A percentile compares a stretch with the other conserved stretches of the same genome.
Conservation (phyloP, 805 yeast genomes). For the Wickerhamiella alocasiicola region DNA sequence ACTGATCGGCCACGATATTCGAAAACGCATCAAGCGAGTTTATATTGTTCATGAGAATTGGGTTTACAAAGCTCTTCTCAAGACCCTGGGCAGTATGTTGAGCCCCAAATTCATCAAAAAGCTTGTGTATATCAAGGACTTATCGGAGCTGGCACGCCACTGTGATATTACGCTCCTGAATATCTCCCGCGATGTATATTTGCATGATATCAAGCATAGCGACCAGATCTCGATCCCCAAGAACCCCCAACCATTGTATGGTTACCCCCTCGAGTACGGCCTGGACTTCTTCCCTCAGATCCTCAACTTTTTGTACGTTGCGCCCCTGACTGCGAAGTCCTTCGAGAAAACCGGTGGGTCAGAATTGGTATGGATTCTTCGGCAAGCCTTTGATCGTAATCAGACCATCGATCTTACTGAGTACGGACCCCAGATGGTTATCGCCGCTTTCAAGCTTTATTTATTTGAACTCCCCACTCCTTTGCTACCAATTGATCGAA, state of each 20-base stretch:
- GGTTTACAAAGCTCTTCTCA: conserved; percentile 69
- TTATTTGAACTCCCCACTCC: conserved; percentile 43
- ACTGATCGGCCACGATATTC: conserved; percentile 43
- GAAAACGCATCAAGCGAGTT: conserved; percentile 45
- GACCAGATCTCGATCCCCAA: conserved; percentile 40
- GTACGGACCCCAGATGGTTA: conserved; percentile 43
- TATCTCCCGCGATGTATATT: conserved; percentile 62
- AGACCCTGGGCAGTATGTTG: conserved; percentile 52
- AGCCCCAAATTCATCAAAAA: conserved; percentile 35
- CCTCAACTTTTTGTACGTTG: conserved; percentile 1
- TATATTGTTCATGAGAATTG: conserved; percentile 85
- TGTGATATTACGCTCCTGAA: conserved; percentile 68
- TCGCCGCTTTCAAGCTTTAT: conserved; percentile 33
- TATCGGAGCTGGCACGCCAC: conserved; percentile 43
- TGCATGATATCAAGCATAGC: conserved; percentile 46
- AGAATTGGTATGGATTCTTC: conserved; percentile 16
- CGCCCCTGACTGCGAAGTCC: conserved; percentile 12
- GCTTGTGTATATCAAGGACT: conserved; percentile 35
- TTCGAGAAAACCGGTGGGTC: conserved; percentile 14
- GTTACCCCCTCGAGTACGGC: conserved; percentile 19
- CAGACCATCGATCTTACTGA: conserved; percentile 44
- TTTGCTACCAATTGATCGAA: conserved; percentile 38
- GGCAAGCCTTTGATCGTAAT: conserved; percentile 32
- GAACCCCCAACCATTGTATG: conserved; percentile 27
- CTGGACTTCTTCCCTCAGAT: conserved; percentile 9